Conservation (phyloP, 257 asterid genomes). For the Nicotiana benthamiana region DNA sequence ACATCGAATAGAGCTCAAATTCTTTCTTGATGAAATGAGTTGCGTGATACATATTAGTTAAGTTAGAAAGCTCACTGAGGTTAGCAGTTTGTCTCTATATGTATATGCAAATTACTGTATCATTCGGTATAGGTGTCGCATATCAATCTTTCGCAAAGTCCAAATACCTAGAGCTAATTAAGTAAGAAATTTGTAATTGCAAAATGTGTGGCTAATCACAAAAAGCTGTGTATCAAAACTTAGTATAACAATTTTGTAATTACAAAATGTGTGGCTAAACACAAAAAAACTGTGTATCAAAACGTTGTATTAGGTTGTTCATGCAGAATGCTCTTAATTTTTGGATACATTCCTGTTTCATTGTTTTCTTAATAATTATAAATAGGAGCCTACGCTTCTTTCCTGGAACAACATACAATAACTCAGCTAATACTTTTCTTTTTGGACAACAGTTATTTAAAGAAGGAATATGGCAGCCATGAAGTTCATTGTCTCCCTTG, state of each 20-base stretch:
- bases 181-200: no score
- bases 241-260: no score
- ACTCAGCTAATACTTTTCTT: neutral
- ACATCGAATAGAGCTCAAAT: neutral
- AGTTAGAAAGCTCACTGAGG: no score
- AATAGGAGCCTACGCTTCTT: neutral
- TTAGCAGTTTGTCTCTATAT: no score
- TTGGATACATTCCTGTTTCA: neutral
- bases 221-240: neutral
- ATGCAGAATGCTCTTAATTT: conserved; percentile 9
- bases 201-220: neutral
- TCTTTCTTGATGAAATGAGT: neutral
- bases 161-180: no score
- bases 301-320: conserved; percentile 24
- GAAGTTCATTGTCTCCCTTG: conserved; percentile 14
- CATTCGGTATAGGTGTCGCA: neutral
- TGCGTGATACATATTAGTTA: neutral
- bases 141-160: no score
- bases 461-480: conserved; percentile 12
- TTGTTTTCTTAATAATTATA: neutral
- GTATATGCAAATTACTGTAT: no score
- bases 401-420: neutral
- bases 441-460: neutral
- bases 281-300: neutral
- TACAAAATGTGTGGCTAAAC: neutral